Conservation (phyloP, 805 yeast species). For the Candida sithepensis region DNA sequence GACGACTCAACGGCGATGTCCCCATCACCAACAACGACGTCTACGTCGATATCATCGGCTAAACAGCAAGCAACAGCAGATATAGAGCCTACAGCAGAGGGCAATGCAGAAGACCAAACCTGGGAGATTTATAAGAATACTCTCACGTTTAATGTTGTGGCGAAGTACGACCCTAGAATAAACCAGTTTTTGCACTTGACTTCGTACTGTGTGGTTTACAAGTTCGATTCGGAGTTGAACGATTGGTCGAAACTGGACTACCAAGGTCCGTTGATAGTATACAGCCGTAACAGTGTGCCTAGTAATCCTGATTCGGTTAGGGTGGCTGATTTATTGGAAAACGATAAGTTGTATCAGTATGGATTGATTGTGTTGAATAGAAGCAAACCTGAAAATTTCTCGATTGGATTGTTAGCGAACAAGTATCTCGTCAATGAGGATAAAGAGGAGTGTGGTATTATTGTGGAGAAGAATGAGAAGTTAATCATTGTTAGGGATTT, state of each 20-base stretch:
- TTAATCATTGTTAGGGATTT: conserved; percentile 66
- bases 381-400: conserved; percentile 64
- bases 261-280: conserved; percentile 68
- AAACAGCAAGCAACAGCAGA: not conserved
- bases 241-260: conserved; percentile 71
- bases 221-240: conserved; percentile 50
- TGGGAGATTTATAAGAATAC: conserved; percentile 64
- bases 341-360: conserved; percentile 47
- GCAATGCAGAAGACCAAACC: conserved; percentile 37
- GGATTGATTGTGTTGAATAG: conserved; percentile 72
- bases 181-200: conserved; percentile 65
- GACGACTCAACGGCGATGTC: not conserved
- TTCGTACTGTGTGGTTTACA: conserved; percentile 69
- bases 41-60: not conserved
- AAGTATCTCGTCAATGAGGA: conserved; percentile 30
- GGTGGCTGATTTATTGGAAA: conserved; percentile 32
- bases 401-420: conserved; percentile 63
- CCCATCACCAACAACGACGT: not conserved
- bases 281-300: conserved; percentile 31
- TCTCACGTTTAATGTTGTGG: conserved; percentile 69
- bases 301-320: conserved; percentile 4
- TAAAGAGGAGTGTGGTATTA: conserved; percentile 41
- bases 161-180: conserved; percentile 70
- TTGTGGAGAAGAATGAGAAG: conserved; percentile 65
- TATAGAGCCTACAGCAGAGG: not conserved